Evolutionary conservation across 139 green algal genomes (phyloP).

Genomic region (Marvania coccoides): DNA sequence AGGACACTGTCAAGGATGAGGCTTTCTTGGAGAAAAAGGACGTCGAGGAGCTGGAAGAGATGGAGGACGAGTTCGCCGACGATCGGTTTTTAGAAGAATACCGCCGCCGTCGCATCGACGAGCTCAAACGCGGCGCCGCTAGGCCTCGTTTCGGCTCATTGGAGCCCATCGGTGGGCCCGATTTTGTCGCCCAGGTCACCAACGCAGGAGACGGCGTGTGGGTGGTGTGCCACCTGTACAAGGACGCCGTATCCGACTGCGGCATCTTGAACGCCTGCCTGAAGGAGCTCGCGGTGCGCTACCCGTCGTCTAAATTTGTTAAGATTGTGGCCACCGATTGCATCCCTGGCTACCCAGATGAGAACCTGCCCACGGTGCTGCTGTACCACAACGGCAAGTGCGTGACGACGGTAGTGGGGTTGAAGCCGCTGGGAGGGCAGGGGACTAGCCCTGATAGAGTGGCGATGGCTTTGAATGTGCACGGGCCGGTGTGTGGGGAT

Average conservation of each 20-base stretch:
- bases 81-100: slow-evolving; percentile 70
- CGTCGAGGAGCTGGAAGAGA: slow-evolving; percentile 48
- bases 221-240: slow-evolving; percentile 81
- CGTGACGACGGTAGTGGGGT: slow-evolving; percentile 51
- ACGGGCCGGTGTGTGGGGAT: slow-evolving; percentile 40
- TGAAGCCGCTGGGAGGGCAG: slow-evolving; percentile 59
- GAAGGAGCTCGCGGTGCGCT: slow-evolving; percentile 60
- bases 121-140: slow-evolving; percentile 44
- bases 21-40: slow-evolving; percentile 42
- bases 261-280: slow-evolving; percentile 57
- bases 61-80: slow-evolving; percentile 72
- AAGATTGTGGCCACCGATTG: slow-evolving; percentile 56
- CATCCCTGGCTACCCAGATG: slow-evolving; percentile 72
- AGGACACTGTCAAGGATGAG: slow-evolving; percentile 23
- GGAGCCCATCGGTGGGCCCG: slow-evolving; percentile 51
- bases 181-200: slow-evolving; percentile 81
- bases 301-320: slow-evolving; percentile 82
- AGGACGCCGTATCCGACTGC: slow-evolving; percentile 47
- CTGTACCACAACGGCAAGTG: slow-evolving; percentile 72
- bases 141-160: slow-evolving; percentile 52
- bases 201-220: slow-evolving; percentile 57
- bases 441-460: slow-evolving; percentile 61
- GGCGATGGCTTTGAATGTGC: slow-evolving; percentile 37
- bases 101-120: slow-evolving; percentile 48
- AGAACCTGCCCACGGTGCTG: slow-evolving; percentile 85